Percentiles rank a stretch among this genome's conserved stretches.
phyloP scores from a whole-genome alignment of 2,329 filamentous ascomycete genomes.

The Metarhizium robertsii region DNA sequence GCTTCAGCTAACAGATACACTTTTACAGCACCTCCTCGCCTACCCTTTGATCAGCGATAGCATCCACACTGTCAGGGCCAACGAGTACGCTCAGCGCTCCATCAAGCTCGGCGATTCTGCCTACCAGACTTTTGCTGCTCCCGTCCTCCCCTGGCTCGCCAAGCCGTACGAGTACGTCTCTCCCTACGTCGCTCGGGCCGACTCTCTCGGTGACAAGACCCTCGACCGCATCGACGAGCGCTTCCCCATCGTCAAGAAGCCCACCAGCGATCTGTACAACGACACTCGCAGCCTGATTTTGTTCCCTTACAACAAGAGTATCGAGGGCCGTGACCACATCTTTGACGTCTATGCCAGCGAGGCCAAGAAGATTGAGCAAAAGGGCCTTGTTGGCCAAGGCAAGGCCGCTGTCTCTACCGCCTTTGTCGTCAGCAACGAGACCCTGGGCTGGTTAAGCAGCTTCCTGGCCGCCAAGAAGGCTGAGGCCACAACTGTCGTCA shows the following conservation, averaged over 20 bases:
- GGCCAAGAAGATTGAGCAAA: constrained; percentile 53
- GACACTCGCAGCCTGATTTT: constrained; percentile 53
- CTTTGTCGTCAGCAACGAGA: constrained; percentile 57
- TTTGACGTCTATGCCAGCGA: constrained; percentile 46
- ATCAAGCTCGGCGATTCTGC: constrained; percentile 65
- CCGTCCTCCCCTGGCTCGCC: constrained; percentile 60
- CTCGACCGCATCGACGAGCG: constrained; percentile 59
- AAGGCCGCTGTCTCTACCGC: constrained; percentile 63
- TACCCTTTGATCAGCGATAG: constrained; percentile 78
- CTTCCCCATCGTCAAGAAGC: constrained; percentile 68
- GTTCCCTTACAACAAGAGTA: constrained; percentile 52
- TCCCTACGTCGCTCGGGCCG: constrained; percentile 77
- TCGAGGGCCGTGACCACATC: constrained; percentile 54
- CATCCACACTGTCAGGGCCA: constrained; percentile 68
- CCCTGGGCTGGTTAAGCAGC: constrained; percentile 49
- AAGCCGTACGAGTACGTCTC: constrained; percentile 74
- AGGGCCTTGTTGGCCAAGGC: constrained; percentile 55
- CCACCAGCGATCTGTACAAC: constrained; percentile 59
- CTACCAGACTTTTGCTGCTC: constrained; percentile 68
- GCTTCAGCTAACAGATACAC: neutral
- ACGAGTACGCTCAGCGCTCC: constrained; percentile 76
- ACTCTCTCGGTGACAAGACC: constrained; percentile 65
- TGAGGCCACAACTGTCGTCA: constrained; percentile 48
- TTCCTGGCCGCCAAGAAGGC: constrained; percentile 54
- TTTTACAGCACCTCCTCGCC: constrained; percentile 65